Base-by-base conservation (phyloP, 2,329 filamentous ascomycete genomes). In the Paraphoma chrysanthemicola region DNA sequence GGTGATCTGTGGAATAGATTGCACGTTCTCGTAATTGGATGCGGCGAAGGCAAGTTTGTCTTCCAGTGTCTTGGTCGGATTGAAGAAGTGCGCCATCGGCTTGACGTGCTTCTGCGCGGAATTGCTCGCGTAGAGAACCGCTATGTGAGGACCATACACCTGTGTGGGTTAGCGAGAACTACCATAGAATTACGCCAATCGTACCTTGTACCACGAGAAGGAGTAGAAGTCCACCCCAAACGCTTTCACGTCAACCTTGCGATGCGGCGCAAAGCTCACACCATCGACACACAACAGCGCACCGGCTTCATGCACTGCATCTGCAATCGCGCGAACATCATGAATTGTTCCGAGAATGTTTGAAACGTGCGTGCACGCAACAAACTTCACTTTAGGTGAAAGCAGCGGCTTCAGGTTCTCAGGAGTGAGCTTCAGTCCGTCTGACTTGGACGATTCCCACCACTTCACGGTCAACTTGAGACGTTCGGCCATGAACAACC, bases 131-230 rank as follows among this genome's bases (percentile, higher is more conserved):
- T 92, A 94, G 1, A 94, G 78, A 60, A 89, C 84, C 0, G 90
- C 83, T 1, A 93, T 81, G 64, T 93, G 91, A 1, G 91, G 90
- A 0, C 90, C 91, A 69, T 90, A 93, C 1, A 93, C 86, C 78
- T 80, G 28, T 14, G 6, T 1, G 12, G 14, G 6, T 62, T 16
- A 46, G 12, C 42, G 12, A 9, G 17, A 17, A 23, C n/a, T 12
- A 39, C 1, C 8, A 23, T 4, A 23, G 8, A 39, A 17, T 17
- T 6, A 10, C 2, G 33, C 16, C 17, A 11, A 7, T 29, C 57
- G 4, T 64, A 81, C 80, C 73, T 94, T 94, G 77, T 93, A 93
- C 90, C 90, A 93, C 0, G 84, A 88, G 70, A 93, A 92, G n/a
- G 82, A 69, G 73, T 93, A 94, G 64, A 93, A 88, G 70, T 94